phyloP scores from a whole-genome alignment of 176 grass and related monocot genomes.

The Cenchrus fungigraminus region DNA sequence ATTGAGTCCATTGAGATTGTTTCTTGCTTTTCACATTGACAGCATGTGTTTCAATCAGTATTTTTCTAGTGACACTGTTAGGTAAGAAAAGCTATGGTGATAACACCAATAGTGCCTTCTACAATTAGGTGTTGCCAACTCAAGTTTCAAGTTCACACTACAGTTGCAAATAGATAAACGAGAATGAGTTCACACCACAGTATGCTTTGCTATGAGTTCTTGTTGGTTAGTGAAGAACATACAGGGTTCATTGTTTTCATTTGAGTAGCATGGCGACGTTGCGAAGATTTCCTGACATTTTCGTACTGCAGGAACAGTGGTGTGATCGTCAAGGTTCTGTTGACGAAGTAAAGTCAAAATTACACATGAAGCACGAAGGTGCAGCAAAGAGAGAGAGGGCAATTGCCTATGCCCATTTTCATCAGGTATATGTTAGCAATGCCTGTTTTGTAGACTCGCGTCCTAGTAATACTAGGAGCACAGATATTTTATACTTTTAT shows the following conservation, averaged over 20 bases:
- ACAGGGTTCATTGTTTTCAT: not conserved
- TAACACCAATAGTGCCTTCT: constrained; percentile 29
- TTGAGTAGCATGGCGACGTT: not conserved
- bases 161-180: not conserved
- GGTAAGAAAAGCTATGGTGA: constrained; percentile 44
- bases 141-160: constrained; percentile 11
- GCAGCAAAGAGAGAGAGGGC: constrained; percentile 73
- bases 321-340: constrained; percentile 67
- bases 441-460: not conserved
- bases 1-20: constrained; percentile 40
- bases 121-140: not conserved
- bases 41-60: constrained; percentile 37
- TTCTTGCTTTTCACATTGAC: constrained; percentile 29
- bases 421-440: constrained; percentile 56
- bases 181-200: not conserved
- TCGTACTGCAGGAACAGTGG: constrained; percentile 65
- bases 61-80: constrained; percentile 35
- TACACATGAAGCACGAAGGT: constrained; percentile 74
- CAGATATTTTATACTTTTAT: not conserved
- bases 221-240: not conserved
- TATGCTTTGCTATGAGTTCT: not conserved
- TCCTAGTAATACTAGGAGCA: not conserved
- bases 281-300: not conserved
- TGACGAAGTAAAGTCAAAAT: constrained; percentile 63
- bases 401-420: constrained; percentile 67